Percentiles rank a stretch among this genome's conserved stretches.
phyloP scores from a whole-genome alignment of 352 stramenopile genomes.

The Pythium folliculosum region DNA sequence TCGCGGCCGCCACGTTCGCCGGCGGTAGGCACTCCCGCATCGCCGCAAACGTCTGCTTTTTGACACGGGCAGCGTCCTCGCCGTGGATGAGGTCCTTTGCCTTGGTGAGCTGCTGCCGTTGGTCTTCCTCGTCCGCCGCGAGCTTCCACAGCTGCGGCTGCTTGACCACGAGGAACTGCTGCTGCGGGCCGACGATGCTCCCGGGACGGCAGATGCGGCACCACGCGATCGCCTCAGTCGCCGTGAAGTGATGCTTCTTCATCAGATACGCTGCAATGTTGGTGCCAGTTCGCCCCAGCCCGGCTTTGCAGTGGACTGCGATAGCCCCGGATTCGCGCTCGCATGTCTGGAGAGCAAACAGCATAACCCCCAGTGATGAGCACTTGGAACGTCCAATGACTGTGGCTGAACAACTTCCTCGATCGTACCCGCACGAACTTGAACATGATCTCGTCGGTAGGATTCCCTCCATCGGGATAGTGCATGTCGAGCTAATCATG shows the following conservation, averaged over 20 bases:
- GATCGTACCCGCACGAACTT: constrained; percentile 76
- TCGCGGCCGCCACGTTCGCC: not conserved
- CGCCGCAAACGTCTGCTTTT: constrained; percentile 6
- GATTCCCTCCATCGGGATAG: constrained; percentile 94
- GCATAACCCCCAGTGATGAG: not conserved
- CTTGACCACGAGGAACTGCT: constrained; percentile 93
- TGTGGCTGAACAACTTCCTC: not conserved
- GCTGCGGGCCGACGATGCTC: constrained; percentile 94
- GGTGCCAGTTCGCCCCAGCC: constrained; percentile 95
- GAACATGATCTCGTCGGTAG: constrained; percentile 80
- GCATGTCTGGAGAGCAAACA: constrained; percentile 35
- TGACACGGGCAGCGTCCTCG: not conserved
- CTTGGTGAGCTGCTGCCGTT: not conserved
- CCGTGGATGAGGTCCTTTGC: not conserved
- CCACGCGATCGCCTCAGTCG: constrained; percentile 94
- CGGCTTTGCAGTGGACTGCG: constrained; percentile 98
- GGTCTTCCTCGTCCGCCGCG: not conserved
- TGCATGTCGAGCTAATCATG: constrained; percentile 77
- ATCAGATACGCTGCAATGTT: constrained; percentile 96
- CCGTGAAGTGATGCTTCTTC: constrained; percentile 94
- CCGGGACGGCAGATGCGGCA: constrained; percentile 94
- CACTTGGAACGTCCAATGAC: not conserved
- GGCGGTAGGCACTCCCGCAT: not conserved
- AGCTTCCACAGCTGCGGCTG: constrained; percentile 53
- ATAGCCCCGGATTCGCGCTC: constrained; percentile 79